A percentile compares a stretch with the other conserved stretches of the same genome.
These are phyloP conservation scores for Calonectria hawksworthii DNA, from an alignment of 2,329 filamentous ascomycete species.

Conservation along the genomic window DNA sequence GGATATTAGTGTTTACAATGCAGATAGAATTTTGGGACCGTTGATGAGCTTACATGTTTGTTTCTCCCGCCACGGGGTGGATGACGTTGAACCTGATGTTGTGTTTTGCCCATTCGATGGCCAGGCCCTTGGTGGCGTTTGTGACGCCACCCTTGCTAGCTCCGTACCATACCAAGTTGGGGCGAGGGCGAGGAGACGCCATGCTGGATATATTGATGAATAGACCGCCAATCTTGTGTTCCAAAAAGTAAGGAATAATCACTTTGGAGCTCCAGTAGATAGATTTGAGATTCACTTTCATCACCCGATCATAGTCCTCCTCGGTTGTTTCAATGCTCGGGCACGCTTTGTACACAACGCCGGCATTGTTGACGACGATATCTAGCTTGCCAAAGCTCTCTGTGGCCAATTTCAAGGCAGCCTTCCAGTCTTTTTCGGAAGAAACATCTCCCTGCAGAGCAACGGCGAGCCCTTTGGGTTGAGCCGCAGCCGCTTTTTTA, in stretches of 20 bases:
- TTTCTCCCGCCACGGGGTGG: conserved; percentile 19
- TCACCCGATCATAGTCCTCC: conserved; percentile 19
- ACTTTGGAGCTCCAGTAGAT: conserved; percentile 19
- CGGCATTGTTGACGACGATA: conserved; percentile 19
- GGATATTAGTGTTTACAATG: not conserved
- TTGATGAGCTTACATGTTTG: conserved; percentile 11
- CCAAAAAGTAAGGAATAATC: conserved; percentile 10
- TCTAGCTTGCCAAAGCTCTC: conserved; percentile 14
- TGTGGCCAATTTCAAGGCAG: not conserved
- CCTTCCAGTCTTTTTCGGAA: not conserved
- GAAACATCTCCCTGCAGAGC: conserved; percentile 4
- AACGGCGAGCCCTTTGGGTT: not conserved
- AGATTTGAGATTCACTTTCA: conserved; percentile 19
- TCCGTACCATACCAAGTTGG: conserved; percentile 12
- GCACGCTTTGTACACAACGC: conserved; percentile 8
- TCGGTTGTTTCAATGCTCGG: conserved; percentile 18
- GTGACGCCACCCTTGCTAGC: conserved; percentile 19
- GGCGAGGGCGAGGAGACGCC: conserved; percentile 1
- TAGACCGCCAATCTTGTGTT: not conserved
- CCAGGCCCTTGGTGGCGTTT: conserved; percentile 18
- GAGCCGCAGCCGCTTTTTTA: not conserved
- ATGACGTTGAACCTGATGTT: conserved; percentile 20
- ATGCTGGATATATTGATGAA: conserved; percentile 27
- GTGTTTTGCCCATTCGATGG: conserved; percentile 21
- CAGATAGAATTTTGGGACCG: not conserved